These are phyloP conservation scores for Naganishia kalamii DNA, from an alignment of 768 basidiomycete species.

Conservation along the genomic window DNA sequence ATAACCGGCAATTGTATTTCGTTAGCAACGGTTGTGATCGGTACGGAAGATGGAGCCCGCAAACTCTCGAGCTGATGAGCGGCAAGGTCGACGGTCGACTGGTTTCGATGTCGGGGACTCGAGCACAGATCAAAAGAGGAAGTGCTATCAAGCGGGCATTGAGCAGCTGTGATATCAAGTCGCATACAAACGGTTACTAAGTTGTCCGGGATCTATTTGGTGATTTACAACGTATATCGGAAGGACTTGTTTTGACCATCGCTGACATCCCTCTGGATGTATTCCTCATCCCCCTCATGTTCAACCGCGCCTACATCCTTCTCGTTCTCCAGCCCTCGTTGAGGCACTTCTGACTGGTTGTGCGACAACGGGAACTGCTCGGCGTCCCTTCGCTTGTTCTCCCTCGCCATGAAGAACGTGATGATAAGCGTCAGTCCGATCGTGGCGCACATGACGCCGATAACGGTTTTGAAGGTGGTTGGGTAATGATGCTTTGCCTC, in stretches of 20 bases:
- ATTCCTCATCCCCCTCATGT: neutral
- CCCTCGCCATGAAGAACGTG: neutral
- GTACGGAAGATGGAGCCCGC: too few relatives aligned
- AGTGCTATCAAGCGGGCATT: too few relatives aligned
- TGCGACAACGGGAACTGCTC: neutral
- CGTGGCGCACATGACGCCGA: conserved; percentile 14
- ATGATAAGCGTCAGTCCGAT: neutral
- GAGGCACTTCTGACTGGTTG: neutral
- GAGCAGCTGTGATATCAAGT: neutral
- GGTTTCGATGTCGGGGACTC: too few relatives aligned
- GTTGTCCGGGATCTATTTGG: neutral
- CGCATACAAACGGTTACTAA: neutral
- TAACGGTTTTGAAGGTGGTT: conserved; percentile 10
- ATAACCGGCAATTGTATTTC: too few relatives aligned
- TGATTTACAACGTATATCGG: neutral
- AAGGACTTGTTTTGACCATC: conserved; percentile 6
- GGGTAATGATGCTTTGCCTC: conserved; percentile 10
- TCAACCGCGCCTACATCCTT: neutral
- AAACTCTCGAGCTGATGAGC: too few relatives aligned
- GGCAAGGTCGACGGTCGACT: too few relatives aligned
- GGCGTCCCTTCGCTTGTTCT: neutral
- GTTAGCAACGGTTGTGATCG: too few relatives aligned
- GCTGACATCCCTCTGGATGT: neutral
- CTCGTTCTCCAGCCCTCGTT: neutral
- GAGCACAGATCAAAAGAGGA: too few relatives aligned